phyloP scores from a whole-genome alignment of 2,329 filamentous ascomycete species.

The Ceratocystis papillata region DNA sequence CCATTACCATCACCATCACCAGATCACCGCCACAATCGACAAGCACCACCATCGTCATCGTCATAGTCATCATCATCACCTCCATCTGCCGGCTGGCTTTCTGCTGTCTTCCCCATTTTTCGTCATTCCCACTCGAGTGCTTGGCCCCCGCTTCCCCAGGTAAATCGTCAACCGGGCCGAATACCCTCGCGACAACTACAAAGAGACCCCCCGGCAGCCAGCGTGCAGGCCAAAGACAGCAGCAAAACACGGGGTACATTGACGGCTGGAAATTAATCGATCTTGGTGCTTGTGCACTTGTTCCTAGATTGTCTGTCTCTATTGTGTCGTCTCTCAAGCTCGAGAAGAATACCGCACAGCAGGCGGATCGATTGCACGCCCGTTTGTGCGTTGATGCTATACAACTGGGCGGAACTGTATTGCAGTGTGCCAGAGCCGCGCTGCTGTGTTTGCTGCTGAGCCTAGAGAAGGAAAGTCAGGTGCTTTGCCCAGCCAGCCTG shows the following conservation, averaged over 20 bases:
- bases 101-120: slow-evolving; percentile 1
- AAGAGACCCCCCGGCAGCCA: not conserved
- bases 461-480: not conserved
- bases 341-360: no score
- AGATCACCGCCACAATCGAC: not conserved
- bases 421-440: no score
- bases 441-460: no score
- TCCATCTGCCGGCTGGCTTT: not conserved
- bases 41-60: not conserved
- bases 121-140: not conserved
- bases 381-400: no score
- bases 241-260: slow-evolving; percentile 18
- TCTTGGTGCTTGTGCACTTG: not conserved
- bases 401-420: no score
- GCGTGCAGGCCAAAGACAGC: not conserved
- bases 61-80: slow-evolving; percentile 10
- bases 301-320: not conserved
- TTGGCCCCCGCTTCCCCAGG: slow-evolving; percentile 22
- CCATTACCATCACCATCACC: not conserved
- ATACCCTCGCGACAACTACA: slow-evolving; percentile 19
- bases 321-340: no score
- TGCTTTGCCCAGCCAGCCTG: not conserved
- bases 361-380: no score
- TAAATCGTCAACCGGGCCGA: slow-evolving; percentile 20
- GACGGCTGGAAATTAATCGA: not conserved